Evolutionary conservation across 2,329 filamentous ascomycete species (phyloP).

Genomic region (Epichloe gansuensis): DNA sequence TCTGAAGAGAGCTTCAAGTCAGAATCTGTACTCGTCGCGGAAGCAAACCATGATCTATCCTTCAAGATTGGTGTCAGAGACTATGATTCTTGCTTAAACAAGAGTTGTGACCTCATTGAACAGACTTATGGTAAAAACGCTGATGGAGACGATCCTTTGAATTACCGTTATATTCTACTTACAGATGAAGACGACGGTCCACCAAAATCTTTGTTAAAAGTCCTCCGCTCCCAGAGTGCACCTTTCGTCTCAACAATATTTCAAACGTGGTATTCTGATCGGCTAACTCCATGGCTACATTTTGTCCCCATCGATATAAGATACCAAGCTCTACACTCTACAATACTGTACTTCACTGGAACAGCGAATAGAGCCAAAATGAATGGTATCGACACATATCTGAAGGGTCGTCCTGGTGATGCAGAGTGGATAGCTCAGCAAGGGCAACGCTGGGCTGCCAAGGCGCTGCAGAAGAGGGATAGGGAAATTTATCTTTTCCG

Average conservation of each 20-base stretch:
- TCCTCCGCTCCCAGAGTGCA: conserved; percentile 51
- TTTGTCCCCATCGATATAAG: conserved; percentile 67
- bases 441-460: conserved; percentile 51
- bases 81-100: conserved; percentile 41
- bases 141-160: conserved; percentile 38
- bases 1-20: conserved; percentile 36
- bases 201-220: conserved; percentile 43
- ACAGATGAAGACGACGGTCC: conserved; percentile 59
- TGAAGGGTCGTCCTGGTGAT: conserved; percentile 36
- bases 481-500: conserved; percentile 74
- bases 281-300: conserved; percentile 64
- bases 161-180: conserved; percentile 58
- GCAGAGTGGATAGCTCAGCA: conserved; percentile 52
- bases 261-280: conserved; percentile 65
- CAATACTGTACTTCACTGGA: conserved; percentile 60
- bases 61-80: conserved; percentile 48
- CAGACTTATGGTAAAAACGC: conserved; percentile 22
- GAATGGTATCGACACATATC: conserved; percentile 32
- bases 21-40: conserved; percentile 36
- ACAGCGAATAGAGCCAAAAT: conserved; percentile 29
- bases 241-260: conserved; percentile 63
- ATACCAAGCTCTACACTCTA: conserved; percentile 61
- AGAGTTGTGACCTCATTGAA: conserved; percentile 18
- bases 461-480: conserved; percentile 55
- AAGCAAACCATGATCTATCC: conserved; percentile 40